Conservation (phyloP, 129 eudicot genomes). For the Centaurea solstitialis region DNA sequence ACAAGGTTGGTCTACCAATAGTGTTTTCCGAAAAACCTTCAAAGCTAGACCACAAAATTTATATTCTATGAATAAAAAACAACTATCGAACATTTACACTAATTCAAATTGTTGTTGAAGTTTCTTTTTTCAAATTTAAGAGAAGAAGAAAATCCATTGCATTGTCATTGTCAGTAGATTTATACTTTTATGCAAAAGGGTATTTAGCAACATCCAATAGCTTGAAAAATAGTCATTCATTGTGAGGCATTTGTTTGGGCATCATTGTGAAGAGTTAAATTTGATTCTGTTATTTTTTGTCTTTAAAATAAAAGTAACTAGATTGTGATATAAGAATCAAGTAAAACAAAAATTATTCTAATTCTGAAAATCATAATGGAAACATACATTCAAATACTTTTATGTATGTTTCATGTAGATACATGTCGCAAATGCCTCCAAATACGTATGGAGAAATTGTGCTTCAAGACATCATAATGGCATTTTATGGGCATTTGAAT, state of each 20-base stretch:
- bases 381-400: neutral
- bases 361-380: neutral
- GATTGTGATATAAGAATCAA: neutral
- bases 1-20: neutral
- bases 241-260: neutral
- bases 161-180: neutral
- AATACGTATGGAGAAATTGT: neutral
- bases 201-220: neutral
- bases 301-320: neutral
- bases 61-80: conserved; percentile 7
- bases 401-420: neutral
- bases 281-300: neutral
- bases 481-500: conserved; percentile 36
- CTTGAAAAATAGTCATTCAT: neutral
- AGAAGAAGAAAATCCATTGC: neutral
- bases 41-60: neutral
- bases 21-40: neutral
- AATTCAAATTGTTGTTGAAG: neutral
- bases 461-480: conserved; percentile 13
- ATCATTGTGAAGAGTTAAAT: neutral
- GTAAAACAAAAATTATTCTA: neutral
- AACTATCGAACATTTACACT: neutral
- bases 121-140: neutral
- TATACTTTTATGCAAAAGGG: neutral
- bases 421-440: neutral